These are phyloP conservation scores for Russula emetica DNA, from an alignment of 768 basidiomycete genomes.

Conservation along the genomic window DNA sequence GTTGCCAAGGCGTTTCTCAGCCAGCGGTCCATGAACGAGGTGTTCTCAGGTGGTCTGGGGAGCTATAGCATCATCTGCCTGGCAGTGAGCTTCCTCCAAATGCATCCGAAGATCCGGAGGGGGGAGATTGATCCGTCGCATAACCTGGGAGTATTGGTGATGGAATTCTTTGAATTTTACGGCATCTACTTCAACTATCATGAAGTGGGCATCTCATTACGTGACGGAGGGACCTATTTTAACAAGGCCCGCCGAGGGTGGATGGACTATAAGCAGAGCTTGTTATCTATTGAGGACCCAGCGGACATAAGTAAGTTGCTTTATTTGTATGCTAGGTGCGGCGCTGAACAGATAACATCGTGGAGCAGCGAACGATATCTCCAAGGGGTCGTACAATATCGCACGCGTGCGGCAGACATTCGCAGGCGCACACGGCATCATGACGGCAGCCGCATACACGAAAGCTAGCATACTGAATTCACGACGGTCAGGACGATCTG, in stretches of 20 bases:
- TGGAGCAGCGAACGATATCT: conserved; percentile 82
- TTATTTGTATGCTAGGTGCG: not conserved
- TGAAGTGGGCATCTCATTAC: conserved; percentile 82
- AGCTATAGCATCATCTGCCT: conserved; percentile 93
- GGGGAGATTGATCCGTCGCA: conserved; percentile 82
- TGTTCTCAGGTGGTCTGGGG: conserved; percentile 92
- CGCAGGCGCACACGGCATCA: conserved; percentile 72
- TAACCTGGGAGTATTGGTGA: conserved; percentile 89
- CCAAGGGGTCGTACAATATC: conserved; percentile 81
- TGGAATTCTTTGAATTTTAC: conserved; percentile 98
- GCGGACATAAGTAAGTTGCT: conserved; percentile 69
- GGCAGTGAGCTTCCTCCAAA: conserved; percentile 91
- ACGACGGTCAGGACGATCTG: conserved; percentile 47
- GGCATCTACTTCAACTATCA: conserved; percentile 89
- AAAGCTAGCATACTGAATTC: conserved; percentile 60
- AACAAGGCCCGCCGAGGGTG: conserved; percentile 79
- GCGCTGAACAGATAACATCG: not conserved
- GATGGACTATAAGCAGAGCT: conserved; percentile 54
- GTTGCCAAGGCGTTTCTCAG: conserved; percentile 87
- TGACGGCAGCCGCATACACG: conserved; percentile 70
- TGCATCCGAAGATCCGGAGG: conserved; percentile 90
- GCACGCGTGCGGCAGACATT: conserved; percentile 76
- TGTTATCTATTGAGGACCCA: conserved; percentile 91
- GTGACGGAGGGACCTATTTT: conserved; percentile 87
- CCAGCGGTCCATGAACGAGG: conserved; percentile 94